These are phyloP conservation scores for Blastobotrys malaysiensis DNA, from an alignment of 1,139 yeast genomes.

Conservation along the genomic window DNA sequence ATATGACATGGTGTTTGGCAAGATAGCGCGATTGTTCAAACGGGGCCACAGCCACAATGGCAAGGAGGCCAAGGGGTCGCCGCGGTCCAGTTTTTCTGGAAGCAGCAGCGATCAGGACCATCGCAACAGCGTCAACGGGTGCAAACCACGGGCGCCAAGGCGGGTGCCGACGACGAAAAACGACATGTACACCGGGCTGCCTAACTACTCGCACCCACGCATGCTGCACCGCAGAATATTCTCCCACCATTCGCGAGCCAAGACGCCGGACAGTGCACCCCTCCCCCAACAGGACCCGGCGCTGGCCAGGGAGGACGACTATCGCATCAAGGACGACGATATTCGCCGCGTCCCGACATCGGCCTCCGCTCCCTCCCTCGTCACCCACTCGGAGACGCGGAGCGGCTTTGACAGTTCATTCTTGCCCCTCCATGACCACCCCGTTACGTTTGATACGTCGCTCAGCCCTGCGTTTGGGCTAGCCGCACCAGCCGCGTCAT, in stretches of 20 bases:
- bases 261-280: too few species aligned
- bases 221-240: not conserved
- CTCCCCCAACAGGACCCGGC: not conserved
- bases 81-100: not conserved
- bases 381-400: not conserved
- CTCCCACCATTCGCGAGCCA: not conserved
- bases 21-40: not conserved
- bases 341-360: not conserved
- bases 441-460: not conserved
- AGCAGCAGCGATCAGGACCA: not conserved
- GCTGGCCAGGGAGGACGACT: not conserved
- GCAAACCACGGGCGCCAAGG: not conserved
- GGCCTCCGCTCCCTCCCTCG: not conserved
- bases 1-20: not conserved
- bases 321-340: not conserved
- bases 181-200: not conserved
- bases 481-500: not conserved
- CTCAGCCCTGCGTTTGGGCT: not conserved
- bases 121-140: not conserved
- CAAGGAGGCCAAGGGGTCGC: not conserved
- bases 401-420: not conserved
- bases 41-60: not conserved
- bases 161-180: not conserved
- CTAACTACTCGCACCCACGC: not conserved
- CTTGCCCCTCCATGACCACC: not conserved